Evolutionary conservation across 2,329 filamentous ascomycete species (phyloP), one percentile per base, ranked within the genome.

Genomic region (Hymenoscyphus linearis): DNA sequence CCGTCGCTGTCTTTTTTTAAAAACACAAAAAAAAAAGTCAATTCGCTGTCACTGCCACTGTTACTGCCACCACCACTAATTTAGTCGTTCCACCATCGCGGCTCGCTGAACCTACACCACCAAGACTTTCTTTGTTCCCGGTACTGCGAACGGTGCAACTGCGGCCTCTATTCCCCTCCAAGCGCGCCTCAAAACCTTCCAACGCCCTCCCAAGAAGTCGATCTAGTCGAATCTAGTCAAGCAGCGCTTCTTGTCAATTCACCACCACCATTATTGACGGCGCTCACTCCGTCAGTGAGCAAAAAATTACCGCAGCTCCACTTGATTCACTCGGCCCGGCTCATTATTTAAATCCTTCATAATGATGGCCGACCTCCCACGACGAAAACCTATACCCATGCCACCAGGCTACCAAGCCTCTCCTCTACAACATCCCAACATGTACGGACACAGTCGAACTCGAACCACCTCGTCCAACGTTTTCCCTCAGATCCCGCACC

Each of bases 381-480:
- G 60, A n/a, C 62, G 69, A 56, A 71, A 71, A 61, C 69, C 69
- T 31, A 31, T 31, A 61, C 69, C 40, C 40, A 70, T 70, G 67
- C 70, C 70, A 26, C 25, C 66, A 52, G 64, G 64, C 55, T 70
- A 68, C 55, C 65, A 65, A 55, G 60, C 55, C 50, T 60, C 61
- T 22, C 64, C 59, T 56, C 62, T 62, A n/a, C 63, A 66, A 52
- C 36, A 61, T 26, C 34, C 47, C 44, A 61, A 64, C 37, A 59
- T 65, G 18, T 70, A 69, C 55, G 58, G 59, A 16, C 69, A 70
- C 37, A 65, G 61, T 63, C 75, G 75, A 35, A 74, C 69, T 61
- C 73, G 76, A 53, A 77, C 76, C 3, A 75, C 74, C 6, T 78
- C 76, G 14, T 72, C 71, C 13, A 70, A 62, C 58, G 67, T 63